A percentile compares a stretch with the other conserved stretches of the same genome.
Conservation (phyloP, 495 filamentous ascomycete genomes). For the Podospora didyma region DNA sequence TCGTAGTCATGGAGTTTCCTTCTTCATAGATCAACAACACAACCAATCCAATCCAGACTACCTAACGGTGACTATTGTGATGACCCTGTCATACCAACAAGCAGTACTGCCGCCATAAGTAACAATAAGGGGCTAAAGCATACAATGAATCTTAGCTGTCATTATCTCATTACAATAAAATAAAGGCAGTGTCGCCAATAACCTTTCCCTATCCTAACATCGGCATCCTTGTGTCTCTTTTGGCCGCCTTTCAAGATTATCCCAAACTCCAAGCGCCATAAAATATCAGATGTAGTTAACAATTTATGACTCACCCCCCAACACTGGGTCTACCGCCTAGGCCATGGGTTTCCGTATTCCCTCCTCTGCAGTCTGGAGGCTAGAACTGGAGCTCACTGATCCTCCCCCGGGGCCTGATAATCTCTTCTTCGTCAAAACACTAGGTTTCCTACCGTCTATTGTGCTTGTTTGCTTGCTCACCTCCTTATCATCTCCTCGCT, state of each 20-base stretch:
- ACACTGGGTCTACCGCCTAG: neutral
- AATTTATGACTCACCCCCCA: neutral
- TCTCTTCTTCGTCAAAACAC: constrained; percentile 4
- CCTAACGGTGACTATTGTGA: too few relatives aligned
- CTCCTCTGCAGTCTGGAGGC: neutral
- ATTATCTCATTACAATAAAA: too few relatives aligned
- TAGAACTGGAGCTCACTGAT: neutral
- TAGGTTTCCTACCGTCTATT: neutral
- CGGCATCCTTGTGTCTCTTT: neutral
- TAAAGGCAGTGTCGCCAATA: neutral
- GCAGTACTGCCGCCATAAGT: too few relatives aligned
- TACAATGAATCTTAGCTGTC: too few relatives aligned
- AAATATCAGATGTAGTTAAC: neutral
- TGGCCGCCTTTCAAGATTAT: neutral
- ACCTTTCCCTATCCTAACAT: neutral
- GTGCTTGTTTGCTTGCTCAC: neutral
- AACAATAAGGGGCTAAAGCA: too few relatives aligned
- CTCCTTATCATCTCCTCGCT: neutral
- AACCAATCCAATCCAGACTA: too few relatives aligned
- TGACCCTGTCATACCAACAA: too few relatives aligned
- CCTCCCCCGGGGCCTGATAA: neutral
- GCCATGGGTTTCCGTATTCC: neutral
- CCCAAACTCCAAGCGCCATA: neutral
- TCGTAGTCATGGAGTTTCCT: too few relatives aligned
- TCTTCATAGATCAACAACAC: too few relatives aligned